Evolutionary conservation across 2,329 filamentous ascomycete species (phyloP).

Genomic region (Aureobasidium sp.): DNA sequence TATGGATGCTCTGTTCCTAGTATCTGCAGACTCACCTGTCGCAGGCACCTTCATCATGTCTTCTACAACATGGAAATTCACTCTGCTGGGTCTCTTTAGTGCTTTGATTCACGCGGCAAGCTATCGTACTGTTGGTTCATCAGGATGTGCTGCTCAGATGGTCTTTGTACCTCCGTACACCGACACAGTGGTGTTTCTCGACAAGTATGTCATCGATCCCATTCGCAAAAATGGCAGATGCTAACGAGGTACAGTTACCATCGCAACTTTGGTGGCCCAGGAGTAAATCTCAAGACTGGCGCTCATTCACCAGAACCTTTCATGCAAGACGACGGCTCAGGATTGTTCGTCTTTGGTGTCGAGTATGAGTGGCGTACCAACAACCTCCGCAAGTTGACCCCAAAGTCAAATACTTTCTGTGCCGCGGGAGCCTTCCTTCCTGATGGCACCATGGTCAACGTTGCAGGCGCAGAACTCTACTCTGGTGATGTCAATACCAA

Average conservation of each 20-base stretch:
- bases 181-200: constrained; percentile 18
- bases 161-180: constrained; percentile 18
- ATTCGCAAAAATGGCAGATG: background rate
- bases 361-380: constrained; percentile 17
- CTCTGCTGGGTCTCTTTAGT: background rate
- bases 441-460: constrained; percentile 18
- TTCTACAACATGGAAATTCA: background rate
- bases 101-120: background rate
- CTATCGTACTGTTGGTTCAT: constrained; percentile 19
- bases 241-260: constrained; percentile 15
- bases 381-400: constrained; percentile 17
- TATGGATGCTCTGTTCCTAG: background rate
- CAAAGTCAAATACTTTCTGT: constrained; percentile 18
- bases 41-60: background rate
- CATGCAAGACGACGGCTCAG: constrained; percentile 12
- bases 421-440: constrained; percentile 19
- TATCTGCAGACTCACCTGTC: background rate
- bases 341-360: constrained; percentile 16
- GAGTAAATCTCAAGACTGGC: constrained; percentile 16
- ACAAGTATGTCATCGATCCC: constrained; percentile 15
- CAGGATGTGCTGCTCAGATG: constrained; percentile 18
- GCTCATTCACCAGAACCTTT: constrained; percentile 15
- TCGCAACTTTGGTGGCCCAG: constrained; percentile 18
- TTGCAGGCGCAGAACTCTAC: constrained; percentile 18
- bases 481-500: constrained; percentile 14